Conservation (phyloP, 108 stramenopile species). For the Schizochytrium sp. region DNA sequence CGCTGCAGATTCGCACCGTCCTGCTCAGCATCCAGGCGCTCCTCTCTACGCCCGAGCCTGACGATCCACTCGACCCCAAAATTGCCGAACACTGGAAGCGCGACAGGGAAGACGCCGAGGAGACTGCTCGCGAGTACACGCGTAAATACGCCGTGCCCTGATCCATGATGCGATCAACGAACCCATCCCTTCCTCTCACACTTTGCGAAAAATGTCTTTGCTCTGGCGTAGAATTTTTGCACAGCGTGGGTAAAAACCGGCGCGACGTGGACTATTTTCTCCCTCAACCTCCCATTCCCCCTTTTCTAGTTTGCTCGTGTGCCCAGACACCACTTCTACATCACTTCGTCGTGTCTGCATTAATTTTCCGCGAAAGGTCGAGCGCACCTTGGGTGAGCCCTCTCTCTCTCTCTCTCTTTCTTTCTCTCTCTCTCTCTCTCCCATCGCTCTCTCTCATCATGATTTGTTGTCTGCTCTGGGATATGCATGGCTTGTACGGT, state of each 20-base stretch:
- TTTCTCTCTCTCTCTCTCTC: neutral
- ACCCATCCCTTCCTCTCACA: too few species aligned
- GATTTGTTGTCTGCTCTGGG: neutral
- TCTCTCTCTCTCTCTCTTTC: neutral
- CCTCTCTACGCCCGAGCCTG: conserved; percentile 89
- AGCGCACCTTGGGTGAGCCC: neutral
- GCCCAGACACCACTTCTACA: too few species aligned
- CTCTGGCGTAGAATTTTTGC: too few species aligned
- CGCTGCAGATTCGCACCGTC: conserved; percentile 88
- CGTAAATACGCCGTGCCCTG: conserved; percentile 66
- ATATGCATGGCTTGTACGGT: too few species aligned
- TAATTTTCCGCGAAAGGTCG: neutral
- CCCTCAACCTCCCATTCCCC: too few species aligned
- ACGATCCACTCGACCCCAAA: conserved; percentile 92
- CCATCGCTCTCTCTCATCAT: neutral
- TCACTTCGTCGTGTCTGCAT: neutral
- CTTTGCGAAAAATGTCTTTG: too few species aligned
- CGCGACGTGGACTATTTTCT: too few species aligned
- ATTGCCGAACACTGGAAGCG: conserved; percentile 95
- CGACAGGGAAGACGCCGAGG: conserved; percentile 77
- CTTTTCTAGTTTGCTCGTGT: too few species aligned
- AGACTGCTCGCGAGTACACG: conserved; percentile 77
- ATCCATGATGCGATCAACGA: neutral
- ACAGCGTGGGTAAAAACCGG: too few species aligned
- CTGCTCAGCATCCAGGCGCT: conserved; percentile 86